Evolutionary conservation across 768 basidiomycete genomes (phyloP).

Genomic region (Boletus coccyginus): DNA sequence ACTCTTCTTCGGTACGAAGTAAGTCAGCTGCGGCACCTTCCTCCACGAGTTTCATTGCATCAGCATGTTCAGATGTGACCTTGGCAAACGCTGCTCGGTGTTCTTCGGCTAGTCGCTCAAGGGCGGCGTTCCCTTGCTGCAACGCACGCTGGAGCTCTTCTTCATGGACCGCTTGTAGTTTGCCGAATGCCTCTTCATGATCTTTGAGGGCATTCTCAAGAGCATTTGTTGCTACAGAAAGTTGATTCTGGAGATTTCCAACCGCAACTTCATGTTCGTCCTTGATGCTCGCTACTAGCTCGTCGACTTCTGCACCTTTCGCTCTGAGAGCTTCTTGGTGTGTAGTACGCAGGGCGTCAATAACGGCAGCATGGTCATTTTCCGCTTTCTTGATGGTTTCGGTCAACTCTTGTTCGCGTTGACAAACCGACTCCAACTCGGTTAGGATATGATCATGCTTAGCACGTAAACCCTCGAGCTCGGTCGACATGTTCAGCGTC

Average conservation of each 20-base stretch:
- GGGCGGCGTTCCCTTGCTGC: conserved; percentile 50
- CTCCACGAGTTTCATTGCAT: conserved; percentile 57
- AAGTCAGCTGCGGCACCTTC: conserved; percentile 55
- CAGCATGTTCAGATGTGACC: conserved; percentile 51
- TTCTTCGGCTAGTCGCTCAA: conserved; percentile 48
- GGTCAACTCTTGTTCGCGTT: conserved; percentile 55
- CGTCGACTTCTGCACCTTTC: conserved; percentile 43
- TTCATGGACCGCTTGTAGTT: conserved; percentile 52
- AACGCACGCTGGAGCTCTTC: conserved; percentile 51
- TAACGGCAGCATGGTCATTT: conserved; percentile 43
- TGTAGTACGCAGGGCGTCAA: conserved; percentile 45
- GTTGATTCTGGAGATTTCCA: conserved; percentile 40
- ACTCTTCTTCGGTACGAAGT: conserved; percentile 74
- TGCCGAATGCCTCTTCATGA: conserved; percentile 59
- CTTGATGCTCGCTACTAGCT: conserved; percentile 44
- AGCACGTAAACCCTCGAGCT: conserved; percentile 70
- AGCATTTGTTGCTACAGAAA: conserved; percentile 39
- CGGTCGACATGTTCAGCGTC: conserved; percentile 86
- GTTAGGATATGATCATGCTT: conserved; percentile 54
- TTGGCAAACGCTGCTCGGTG: conserved; percentile 53
- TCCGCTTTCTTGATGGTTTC: conserved; percentile 49
- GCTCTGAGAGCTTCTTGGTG: conserved; percentile 44
- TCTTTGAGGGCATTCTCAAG: conserved; percentile 52
- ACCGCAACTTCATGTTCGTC: conserved; percentile 46
- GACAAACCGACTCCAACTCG: conserved; percentile 52